Evolutionary conservation across 2,329 filamentous ascomycete genomes (phyloP), one percentile per base, ranked within the genome.

Genomic region (Paecilomyces variotii): DNA sequence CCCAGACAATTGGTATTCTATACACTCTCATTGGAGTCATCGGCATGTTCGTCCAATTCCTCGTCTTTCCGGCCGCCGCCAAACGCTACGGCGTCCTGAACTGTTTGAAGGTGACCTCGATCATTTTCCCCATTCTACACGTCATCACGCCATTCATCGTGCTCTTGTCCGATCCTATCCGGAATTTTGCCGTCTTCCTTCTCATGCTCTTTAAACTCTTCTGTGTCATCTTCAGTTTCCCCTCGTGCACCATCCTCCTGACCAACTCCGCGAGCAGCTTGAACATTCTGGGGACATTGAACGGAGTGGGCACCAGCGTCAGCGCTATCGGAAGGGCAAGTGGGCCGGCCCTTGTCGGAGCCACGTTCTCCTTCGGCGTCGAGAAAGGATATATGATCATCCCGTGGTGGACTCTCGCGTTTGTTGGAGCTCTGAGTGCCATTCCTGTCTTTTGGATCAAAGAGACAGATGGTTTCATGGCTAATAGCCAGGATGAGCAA

Each of bases 261-360:
- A 97, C 92, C 28, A 97, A 97, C 74, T 90, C 87, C 9, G 91
- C 91, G 3, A 76, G 81, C 0, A 91, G 87, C 57, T 77, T 96
- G 14, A 79, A 82, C 51, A 84, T 96, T 9, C 82, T 97, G 4
- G 92, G 91, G 1, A 97, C 92, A 0, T 77, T 97, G 57, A 97
- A 97, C 68, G 94, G 93, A 2, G 86, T 96, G 61, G 92, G 91
- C 0, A 96, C 92, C 0, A 89, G 87, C 58, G 85, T 92, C 34
- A 88, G 87, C 63, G 91, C 90, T 0, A 73, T 97, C 4, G 93
- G 92, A 1, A 80, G 92, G 54, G 92, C 91, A 0, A 68, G 82
- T 0, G 94, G 94, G 0, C 93, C 94, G 0, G 89, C 89, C 0
- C 72, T 88, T 34, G 82, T 86, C 0, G 93, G 93, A 0, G 76